A percentile compares a stretch with the other conserved stretches of the same genome.
Conservation (phyloP, 768 basidiomycete species). For the Xerocomellus intermedius region DNA sequence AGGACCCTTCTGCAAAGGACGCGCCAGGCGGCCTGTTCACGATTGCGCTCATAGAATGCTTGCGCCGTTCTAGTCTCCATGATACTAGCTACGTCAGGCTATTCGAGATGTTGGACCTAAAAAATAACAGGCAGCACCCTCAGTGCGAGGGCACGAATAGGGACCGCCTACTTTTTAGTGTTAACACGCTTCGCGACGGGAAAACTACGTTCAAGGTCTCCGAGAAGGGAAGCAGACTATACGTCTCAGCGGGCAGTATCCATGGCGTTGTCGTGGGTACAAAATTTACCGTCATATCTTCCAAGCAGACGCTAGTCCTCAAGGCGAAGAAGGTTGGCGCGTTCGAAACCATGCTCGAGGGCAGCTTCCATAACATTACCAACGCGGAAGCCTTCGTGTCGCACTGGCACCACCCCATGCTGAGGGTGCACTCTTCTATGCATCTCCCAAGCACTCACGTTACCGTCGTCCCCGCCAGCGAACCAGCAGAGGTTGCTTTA, state of each 20-base stretch:
- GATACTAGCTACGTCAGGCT: conserved; percentile 16
- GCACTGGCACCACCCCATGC: conserved; percentile 7
- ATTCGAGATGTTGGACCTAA: conserved; percentile 13
- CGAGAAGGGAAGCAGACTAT: neutral
- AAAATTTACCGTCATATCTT: conserved; percentile 8
- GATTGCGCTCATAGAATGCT: conserved; percentile 13
- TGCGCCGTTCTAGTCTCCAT: conserved; percentile 6
- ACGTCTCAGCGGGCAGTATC: conserved; percentile 18
- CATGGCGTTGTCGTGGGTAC: conserved; percentile 17
- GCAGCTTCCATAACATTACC: neutral
- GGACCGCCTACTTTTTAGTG: conserved; percentile 18
- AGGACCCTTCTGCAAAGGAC: conserved; percentile 6
- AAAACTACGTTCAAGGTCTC: conserved; percentile 17
- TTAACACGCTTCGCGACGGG: conserved; percentile 12
- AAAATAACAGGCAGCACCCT: conserved; percentile 8
- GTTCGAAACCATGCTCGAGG: conserved; percentile 16
- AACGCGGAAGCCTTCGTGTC: conserved; percentile 10
- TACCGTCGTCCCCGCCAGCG: conserved; percentile 2
- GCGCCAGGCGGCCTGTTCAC: conserved; percentile 20
- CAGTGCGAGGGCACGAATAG: conserved; percentile 20
- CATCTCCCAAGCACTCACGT: neutral
- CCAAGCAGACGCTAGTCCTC: conserved; percentile 3
- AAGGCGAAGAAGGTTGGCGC: conserved; percentile 13
- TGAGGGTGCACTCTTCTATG: conserved; percentile 8
- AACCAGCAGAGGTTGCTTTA: conserved; percentile 13